Evolutionary conservation across 768 basidiomycete genomes (phyloP), one percentile per base, ranked within the genome.

Genomic region (Paxillus involutus): DNA sequence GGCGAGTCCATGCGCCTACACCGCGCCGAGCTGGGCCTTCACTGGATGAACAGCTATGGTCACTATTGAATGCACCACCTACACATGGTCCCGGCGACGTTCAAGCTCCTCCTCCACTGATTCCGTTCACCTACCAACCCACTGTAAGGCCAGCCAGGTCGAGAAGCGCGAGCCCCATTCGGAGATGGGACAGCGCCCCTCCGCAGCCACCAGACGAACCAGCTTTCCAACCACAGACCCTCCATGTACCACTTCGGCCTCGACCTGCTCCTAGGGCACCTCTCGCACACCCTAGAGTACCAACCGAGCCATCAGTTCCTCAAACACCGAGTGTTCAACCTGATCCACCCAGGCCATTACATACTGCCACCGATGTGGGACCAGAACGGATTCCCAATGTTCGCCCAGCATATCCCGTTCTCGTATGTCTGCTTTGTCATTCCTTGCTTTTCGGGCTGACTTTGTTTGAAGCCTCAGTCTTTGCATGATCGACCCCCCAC

Each of bases 11-110:
- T 6, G 67, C 74, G 9, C 76, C 82, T 6, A 65, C 76, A 5
- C 77, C 76, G 6, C 59, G 65, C 10, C 69, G 63, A n/a, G 55
- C 75, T 29, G 80, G 79, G 8, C 79, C 74, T 4, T 80, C 85
- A 0, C 71, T 89, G 36, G 80, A 81, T 9, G 78, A 86, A 47
- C 79, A 82, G 49, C 66, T 89, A 5, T 80, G 83, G 53, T 82
- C 85, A 8, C 76, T 89, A 33, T 60, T 89, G 26, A 77, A 79
- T n/a, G 64, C 81, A 11, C 75, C 73, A 9, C 71, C 75, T 14
- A 69, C 71, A 19, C 67, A 74, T 1, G 68, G 75, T 6, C 73
- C 73, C 14, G 69, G 71, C 7, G 69, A 71, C 13, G 73, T 80
- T 14, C 73, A 78, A 44, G 71, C 67, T 2, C 80, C 86, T 12